Evolutionary conservation across 129 eudicot species (phyloP), one percentile per base, ranked within the genome.

Genomic region (Apium graveolens): DNA sequence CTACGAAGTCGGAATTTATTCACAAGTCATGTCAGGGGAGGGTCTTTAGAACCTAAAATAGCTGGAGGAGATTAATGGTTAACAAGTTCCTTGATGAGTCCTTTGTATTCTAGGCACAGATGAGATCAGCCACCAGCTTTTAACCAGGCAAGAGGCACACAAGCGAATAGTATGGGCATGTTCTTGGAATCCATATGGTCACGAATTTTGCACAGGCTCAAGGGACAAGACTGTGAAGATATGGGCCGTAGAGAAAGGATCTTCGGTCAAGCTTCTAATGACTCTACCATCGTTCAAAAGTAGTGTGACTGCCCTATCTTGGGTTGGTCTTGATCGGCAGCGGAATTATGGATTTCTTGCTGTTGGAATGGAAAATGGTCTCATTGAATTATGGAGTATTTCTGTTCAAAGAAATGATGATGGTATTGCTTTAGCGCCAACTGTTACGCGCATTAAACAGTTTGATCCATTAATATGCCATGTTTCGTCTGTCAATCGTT

Each of bases 81-180:
- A 8, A n/a, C 53, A 73, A 9, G 29, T 74, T 12, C 60, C 39
- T 27, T 74, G 24, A 10, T n/a, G 29, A 41, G 1, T 42, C 49
- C 49, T 74, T 57, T 79, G 79, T 75, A 34, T 41, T 80, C 60
- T 84, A 86, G 98, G 90, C 76, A 65, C 73, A 4, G 95, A 92
- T 78, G 85, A 87, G 82, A 76, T 84, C 49, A 85, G 80, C 53
- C 81, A 84, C 80, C 74, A 87, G 84, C 97, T 95, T 13, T 79
- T 92, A 75, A 86, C 86, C 27, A 89, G 82, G 85, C 94, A 95
- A 76, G 97, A 91, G 83, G 99, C 96, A 41, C 99, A 95, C 84
- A 95, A 92, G 82, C 78, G 99, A 85, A 95, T 95, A 73, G 96
- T 92, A 82, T 92, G 99, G 99, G 88, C 92, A 65, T 95, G 99